Conservation (phyloP, 164 flowering plant genomes). For the Aristolochia californica region DNA sequence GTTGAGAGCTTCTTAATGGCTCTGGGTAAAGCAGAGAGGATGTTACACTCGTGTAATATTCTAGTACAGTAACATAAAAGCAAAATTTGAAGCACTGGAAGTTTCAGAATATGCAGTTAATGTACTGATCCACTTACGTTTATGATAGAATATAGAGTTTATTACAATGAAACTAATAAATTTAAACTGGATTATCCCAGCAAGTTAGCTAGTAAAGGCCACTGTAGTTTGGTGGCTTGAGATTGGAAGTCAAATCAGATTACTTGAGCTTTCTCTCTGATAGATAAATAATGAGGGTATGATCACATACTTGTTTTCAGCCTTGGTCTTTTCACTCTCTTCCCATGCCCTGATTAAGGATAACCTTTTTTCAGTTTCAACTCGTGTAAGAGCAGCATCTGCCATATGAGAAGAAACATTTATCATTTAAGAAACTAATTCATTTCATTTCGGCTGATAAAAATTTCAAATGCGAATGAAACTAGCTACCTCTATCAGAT, state of each 20-base stretch:
- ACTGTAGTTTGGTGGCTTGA: too few species aligned
- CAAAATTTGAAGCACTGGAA: too few species aligned
- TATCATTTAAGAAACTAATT: neutral
- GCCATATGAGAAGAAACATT: constrained; percentile 1
- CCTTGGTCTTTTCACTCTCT: constrained; percentile 74
- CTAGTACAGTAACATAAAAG: too few species aligned
- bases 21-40: constrained; percentile 24
- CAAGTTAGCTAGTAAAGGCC: too few species aligned
- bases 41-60: too few species aligned
- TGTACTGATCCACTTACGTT: too few species aligned
- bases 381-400: constrained; percentile 66
- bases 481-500: constrained; percentile 47
- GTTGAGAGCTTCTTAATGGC: constrained; percentile 49
- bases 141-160: too few species aligned
- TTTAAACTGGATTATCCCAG: neutral
- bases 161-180: neutral
- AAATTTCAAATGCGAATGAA: too few species aligned
- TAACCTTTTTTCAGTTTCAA: constrained; percentile 62
- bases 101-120: too few species aligned
- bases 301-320: constrained; percentile 70
- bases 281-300: neutral
- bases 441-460: neutral
- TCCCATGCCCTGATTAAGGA: constrained; percentile 92
- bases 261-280: too few species aligned
- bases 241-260: too few species aligned